A percentile compares a stretch with the other conserved stretches of the same genome.
Conservation (phyloP, 176 grass and related monocot species). For the Oryza rufipogon region DNA sequence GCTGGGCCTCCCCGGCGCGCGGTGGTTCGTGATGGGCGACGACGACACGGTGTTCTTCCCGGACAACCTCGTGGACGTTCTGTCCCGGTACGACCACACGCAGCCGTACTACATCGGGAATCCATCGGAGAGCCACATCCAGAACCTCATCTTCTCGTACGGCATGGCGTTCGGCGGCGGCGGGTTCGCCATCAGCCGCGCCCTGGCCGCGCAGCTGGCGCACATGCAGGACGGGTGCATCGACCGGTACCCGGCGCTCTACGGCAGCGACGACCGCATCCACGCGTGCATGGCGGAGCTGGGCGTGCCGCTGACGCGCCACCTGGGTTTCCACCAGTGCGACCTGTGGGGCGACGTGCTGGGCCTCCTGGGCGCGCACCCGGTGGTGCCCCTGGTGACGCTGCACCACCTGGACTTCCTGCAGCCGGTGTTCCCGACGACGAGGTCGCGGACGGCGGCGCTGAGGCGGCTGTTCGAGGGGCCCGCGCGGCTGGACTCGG, state of each 20-base stretch:
- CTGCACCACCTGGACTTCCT: conserved; percentile 51
- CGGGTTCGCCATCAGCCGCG: conserved; percentile 93
- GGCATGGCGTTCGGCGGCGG: conserved; percentile 96
- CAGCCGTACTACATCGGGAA: conserved; percentile 81
- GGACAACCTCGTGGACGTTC: conserved; percentile 76
- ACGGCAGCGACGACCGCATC: conserved; percentile 84
- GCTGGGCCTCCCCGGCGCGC: conserved; percentile 35
- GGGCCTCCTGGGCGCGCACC: conserved; percentile 57
- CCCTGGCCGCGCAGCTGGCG: conserved; percentile 41
- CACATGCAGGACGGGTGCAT: conserved; percentile 72
- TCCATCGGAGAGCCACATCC: conserved; percentile 82
- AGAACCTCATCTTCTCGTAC: conserved; percentile 97
- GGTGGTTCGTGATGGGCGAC: conserved; percentile 98
- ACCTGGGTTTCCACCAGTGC: conserved; percentile 88
- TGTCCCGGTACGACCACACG: conserved; percentile 64
- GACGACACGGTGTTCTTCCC: conserved; percentile 97
- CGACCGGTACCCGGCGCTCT: conserved; percentile 67
- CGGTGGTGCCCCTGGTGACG: conserved; percentile 41
- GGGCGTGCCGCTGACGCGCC: conserved; percentile 65
- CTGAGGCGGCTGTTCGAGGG: conserved; percentile 50
- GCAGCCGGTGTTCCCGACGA: conserved; percentile 48
- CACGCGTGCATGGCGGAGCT: conserved; percentile 88
- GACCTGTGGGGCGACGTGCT: conserved; percentile 80
- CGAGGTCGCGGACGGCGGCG: conserved; percentile 21
- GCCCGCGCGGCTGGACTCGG: conserved; percentile 48